Evolutionary conservation across 805 yeast species (phyloP).

Genomic region (Yamadazyma paraphyllophila): DNA sequence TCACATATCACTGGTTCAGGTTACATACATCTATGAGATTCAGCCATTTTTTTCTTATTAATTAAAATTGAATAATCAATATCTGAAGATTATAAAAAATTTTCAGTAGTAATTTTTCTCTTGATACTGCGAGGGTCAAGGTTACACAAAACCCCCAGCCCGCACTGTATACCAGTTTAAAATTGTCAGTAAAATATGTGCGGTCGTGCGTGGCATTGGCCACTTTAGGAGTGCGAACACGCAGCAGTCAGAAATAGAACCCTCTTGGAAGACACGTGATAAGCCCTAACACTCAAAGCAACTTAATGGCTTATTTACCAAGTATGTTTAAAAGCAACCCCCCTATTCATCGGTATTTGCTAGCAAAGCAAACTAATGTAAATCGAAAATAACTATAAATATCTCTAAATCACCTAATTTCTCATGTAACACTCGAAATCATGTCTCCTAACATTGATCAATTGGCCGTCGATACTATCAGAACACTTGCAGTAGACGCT

Average conservation of each 20-base stretch:
- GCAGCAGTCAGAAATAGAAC: neutral
- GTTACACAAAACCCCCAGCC: constrained; percentile 6
- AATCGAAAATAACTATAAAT: neutral
- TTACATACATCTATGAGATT: constrained; percentile 94
- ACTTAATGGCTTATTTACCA: too few relatives aligned
- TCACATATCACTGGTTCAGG: neutral
- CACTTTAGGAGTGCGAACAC: too few relatives aligned
- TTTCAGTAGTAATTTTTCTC: constrained; percentile 13
- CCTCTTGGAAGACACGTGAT: neutral
- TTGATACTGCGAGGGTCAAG: constrained; percentile 3
- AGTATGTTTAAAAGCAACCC: too few relatives aligned
- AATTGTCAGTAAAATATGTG: neutral
- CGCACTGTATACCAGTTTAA: constrained; percentile 2
- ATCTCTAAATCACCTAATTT: neutral
- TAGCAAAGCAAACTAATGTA: neutral
- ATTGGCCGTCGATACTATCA: constrained; percentile 81
- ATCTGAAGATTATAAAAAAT: constrained; percentile 11
- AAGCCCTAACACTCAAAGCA: too few relatives aligned
- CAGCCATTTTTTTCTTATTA: constrained; percentile 63
- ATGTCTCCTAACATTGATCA: constrained; percentile 48
- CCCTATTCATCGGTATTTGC: neutral
- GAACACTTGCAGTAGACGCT: constrained; percentile 84
- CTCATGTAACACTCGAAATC: neutral
- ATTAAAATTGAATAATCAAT: constrained; percentile 14
- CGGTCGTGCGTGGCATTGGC: constrained; percentile 2